Base-by-base conservation (phyloP, 2,329 filamentous ascomycete genomes). In the Venturia carpophila region DNA sequence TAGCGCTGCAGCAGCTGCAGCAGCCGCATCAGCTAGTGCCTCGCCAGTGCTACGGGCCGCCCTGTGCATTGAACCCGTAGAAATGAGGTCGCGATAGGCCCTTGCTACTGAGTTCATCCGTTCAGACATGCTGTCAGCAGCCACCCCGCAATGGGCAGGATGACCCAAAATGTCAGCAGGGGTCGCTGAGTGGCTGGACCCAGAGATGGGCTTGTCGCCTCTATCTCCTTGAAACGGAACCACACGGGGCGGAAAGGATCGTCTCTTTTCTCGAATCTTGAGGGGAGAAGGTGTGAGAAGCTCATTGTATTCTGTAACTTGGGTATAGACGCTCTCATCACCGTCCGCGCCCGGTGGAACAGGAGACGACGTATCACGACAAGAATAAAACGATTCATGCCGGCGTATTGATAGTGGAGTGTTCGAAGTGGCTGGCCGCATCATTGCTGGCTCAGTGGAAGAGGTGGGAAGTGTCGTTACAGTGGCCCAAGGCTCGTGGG, bases 341-440 rank as follows among this genome's bases (percentile, higher is more conserved):
- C 27, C 47, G 21, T 52, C 24, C 21, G n/a, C 47, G 27, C 47
- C 47, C 27, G 24, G 13, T 52, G 47, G 47, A 4, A 24, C 47
- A 52, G 47, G 47, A 24, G 47, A 52, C 47, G 47, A 13, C 11
- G 47, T 52, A 27, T 52, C 47, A 52, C 47, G 47, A 52, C 47
- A 52, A 13, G 47, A 52, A 21, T 52, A 52, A 10, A 52, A 52
- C 15, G 47, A 52, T 9, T 52, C 47, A 5, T 13, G 9, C 15
- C 47, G 21, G 11, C 21, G 24, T 10, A 21, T 52, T 27, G 47
- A 52, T 52, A 52, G 13, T 15, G 47, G 47, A 21, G 47, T 52
- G n/a, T 11, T 21, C 2, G 47, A 52, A 27, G 47, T 17, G 10
- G 47, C 21, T 21, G 21, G 47, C 11, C 21, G 21, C 24, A 2